Evolutionary conservation across 75 land plant genomes (phyloP), one percentile per base, ranked within the genome.

Genomic region (Selaginella moellendorffii): DNA sequence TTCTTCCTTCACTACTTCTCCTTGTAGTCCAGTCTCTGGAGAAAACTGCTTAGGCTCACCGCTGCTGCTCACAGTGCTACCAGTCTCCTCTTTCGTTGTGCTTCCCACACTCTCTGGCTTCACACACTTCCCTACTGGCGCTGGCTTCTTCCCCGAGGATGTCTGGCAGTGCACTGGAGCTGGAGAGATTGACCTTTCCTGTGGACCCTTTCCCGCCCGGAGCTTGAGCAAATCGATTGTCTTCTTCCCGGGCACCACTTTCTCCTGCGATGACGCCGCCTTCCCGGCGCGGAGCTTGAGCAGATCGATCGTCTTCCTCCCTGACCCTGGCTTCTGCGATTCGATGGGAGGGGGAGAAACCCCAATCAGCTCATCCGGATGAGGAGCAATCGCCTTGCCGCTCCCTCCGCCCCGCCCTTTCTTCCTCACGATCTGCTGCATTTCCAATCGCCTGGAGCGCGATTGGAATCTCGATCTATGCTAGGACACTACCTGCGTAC

Each of bases 381-480:
- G 67, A 61, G 29, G 67, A 1, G 72, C 72, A 53, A 62, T 17
- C 8, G 67, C 62, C 42, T 70, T 70, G 53, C 72, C 56, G 1
- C 72, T 52, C 25, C 68, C 72, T 24, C 68, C 72, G 19, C 72
- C 72, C 54, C 72, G 23, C 2, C 68, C 72, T 52, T 70, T 70
- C 72, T 53, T 70, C 31, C 72, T 27, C 0, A 52, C 28, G n/a
- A n/a, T n/a, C 2, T 67, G 68, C 24, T 42, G 26, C 72, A 70
- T 70, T 65, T 64, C 2, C 63, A 26, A 26, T 62, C 2, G 28
- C n/a, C n/a, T n/a, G n/a, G n/a, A n/a, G n/a, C n/a, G n/a, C n/a
- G n/a, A n/a, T n/a, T n/a, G n/a, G n/a, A n/a, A n/a, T n/a, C n/a
- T n/a, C n/a, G n/a, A n/a, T n/a, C n/a, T n/a, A n/a, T n/a, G n/a